Evolutionary conservation across 2,329 filamentous ascomycete species (phyloP), one percentile per base, ranked within the genome.

Genomic region (Penicillium sp.): DNA sequence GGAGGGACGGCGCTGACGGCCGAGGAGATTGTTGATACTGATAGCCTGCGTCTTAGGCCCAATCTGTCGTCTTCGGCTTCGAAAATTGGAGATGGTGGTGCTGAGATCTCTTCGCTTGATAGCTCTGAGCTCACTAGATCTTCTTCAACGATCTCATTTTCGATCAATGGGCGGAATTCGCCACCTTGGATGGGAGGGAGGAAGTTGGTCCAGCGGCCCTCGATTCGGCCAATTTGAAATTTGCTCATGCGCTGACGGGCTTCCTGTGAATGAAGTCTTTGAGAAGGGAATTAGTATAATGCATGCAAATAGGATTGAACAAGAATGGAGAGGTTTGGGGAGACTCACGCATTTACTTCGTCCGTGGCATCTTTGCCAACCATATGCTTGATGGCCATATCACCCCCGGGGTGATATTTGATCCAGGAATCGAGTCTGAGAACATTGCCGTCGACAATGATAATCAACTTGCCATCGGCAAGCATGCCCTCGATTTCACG

Each of bases 341-440:
- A 48, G 44, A 79, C 87, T 47, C 81, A 96, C 90, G 87, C 89
- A 69, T 87, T 90, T 53, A 97, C 86, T 76, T 97, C 93, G 72
- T 96, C 92, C 10, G 93, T 96, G 43, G 91, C 93, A 84, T 96
- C 92, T 76, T 88, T 85, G 53, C 92, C 92, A 59, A 97, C 83
- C 90, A 97, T 92, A 70, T 97, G 93, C 71, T 85, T 79, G 63
- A 97, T 94, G 55, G 92, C 84, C 75, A 90, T 92, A 65, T 92
- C 85, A 63, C 94, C 94, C 46, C 94, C 94, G 11, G 94, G 93
- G 69, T 97, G 93, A 68, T 89, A 97, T 49, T 85, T 85, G 47
- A 94, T 77, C 92, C 92, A 97, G 31, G 87, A 82, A 75, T 97
- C 92, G 29, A 90, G 85, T 76, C 91, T 94, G 64, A 97, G 76